Base-by-base conservation (phyloP, 768 basidiomycete genomes). In the Sutorius australiensis region DNA sequence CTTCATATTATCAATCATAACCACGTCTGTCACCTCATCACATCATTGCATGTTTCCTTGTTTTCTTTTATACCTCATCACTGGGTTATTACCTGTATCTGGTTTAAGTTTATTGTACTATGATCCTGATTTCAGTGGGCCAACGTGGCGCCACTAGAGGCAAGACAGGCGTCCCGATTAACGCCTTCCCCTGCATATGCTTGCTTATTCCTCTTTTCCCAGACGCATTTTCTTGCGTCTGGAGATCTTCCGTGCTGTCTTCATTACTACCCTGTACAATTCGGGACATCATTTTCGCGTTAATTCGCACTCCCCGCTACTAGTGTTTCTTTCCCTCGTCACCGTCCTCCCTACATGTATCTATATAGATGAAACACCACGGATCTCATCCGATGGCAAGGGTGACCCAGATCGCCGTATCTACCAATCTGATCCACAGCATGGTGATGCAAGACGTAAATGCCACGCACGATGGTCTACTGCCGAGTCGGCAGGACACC, bases 41-140 rank as follows among this genome's bases (percentile, higher is more conserved):
- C 56, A 60, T 60, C 32, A 51, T 56, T 28, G 51, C 64, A 61
- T 48, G 24, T 56, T 46, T 52, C 36, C 3, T 45, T 41, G 30
- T 24, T 32, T 48, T 46, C 30, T 46, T 40, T 32, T 45, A 59
- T 59, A 54, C 59, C 54, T 54, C 3, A 16, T 43, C n/a, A 14
- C 30, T 30, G 37, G 46, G 47, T 33, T 55, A 51, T 47, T 36
- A 57, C 42, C 21, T 54, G 55, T 33, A 56, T 39, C 42, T 28
- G 27, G 37, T 31, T 46, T 54, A 50, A 54, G 21, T 42, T 45
- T 63, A 54, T 60, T 38, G 3, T 53, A 62, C 48, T 12, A 3
- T 49, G 45, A 27, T 55, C 42, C 46, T 41, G n/a, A 10, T 44
- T 48, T 42, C 13, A 3, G 55, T 51, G 60, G 56, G 38, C 40